These are phyloP conservation scores for Cubamyces sp. DNA, from an alignment of 768 basidiomycete genomes.

Conservation along the genomic window DNA sequence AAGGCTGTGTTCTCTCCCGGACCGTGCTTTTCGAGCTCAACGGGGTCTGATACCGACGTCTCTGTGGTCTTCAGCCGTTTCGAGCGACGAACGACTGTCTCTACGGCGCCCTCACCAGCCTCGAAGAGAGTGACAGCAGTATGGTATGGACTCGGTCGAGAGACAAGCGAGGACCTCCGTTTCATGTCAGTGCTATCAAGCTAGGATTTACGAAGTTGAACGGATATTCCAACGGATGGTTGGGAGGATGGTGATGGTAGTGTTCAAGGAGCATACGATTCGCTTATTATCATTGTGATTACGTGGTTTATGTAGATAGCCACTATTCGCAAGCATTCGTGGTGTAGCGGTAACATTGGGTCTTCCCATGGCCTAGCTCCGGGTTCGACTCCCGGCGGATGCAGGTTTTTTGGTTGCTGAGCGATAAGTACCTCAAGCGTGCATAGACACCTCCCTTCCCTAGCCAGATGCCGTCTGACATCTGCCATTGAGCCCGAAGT, in stretches of 20 bases:
- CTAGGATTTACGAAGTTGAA: no score
- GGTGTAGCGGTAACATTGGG: conserved; percentile 89
- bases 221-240: no score
- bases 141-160: conserved; percentile 19
- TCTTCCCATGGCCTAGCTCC: conserved; percentile 77
- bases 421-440: no score
- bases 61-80: conserved; percentile 11
- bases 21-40: no score
- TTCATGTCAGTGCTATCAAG: conserved; percentile 1
- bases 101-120: conserved; percentile 20
- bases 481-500: no score
- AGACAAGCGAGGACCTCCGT: not conserved
- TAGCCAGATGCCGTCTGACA: no score
- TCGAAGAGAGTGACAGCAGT: conserved; percentile 27
- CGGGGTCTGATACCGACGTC: not conserved
- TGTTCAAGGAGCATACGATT: no score
- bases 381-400: conserved; percentile 63
- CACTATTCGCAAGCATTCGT: conserved; percentile 37
- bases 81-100: conserved; percentile 12
- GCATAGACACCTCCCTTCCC: no score
- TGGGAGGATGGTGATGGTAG: no score
- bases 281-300: no score
- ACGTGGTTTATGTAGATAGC: no score
- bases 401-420: conserved; percentile 40
- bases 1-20: not conserved